Conservation (phyloP, 441 rosid species). For the Arabidopsis lyrata region DNA sequence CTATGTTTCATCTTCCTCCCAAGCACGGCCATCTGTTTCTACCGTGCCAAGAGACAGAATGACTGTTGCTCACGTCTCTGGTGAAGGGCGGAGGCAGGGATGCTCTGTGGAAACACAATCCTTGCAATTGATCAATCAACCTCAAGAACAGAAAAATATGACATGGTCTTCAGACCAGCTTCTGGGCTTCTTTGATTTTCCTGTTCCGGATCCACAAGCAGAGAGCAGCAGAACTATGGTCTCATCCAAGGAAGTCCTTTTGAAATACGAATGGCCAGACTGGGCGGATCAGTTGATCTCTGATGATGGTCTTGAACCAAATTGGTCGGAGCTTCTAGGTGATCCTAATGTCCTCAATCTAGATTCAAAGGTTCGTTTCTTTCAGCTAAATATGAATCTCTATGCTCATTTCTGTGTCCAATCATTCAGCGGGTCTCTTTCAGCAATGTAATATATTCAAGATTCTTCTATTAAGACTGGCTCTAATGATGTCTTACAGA, state of each 20-base stretch:
- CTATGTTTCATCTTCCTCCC: slow-evolving; percentile 51
- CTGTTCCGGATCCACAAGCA: slow-evolving; percentile 57
- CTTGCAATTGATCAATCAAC: slow-evolving; percentile 41
- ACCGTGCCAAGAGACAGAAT: neutral
- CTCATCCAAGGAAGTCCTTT: slow-evolving; percentile 51
- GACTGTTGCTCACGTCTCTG: slow-evolving; percentile 40
- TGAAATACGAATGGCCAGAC: slow-evolving; percentile 66
- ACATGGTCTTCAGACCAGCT: slow-evolving; percentile 63
- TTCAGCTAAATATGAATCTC: slow-evolving; percentile 7
- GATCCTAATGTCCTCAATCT: slow-evolving; percentile 53
- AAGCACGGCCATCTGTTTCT: slow-evolving; percentile 54
- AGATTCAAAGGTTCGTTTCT: slow-evolving; percentile 60
- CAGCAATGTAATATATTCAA: neutral
- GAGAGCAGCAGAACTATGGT: slow-evolving; percentile 54
- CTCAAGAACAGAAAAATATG: slow-evolving; percentile 55
- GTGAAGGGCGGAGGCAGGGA: slow-evolving; percentile 36
- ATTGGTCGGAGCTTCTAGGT: slow-evolving; percentile 74
- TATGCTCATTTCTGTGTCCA: slow-evolving; percentile 11
- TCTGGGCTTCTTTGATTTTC: slow-evolving; percentile 57
- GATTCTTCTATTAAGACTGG: slow-evolving; percentile 5
- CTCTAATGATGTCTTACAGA: slow-evolving; percentile 43
- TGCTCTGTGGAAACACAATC: slow-evolving; percentile 49
- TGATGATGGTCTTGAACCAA: slow-evolving; percentile 65
- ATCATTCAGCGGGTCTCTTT: neutral
- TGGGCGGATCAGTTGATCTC: slow-evolving; percentile 77